Base-by-base conservation (phyloP, 768 basidiomycete genomes). In the Phlebiopsis flavidoalba region DNA sequence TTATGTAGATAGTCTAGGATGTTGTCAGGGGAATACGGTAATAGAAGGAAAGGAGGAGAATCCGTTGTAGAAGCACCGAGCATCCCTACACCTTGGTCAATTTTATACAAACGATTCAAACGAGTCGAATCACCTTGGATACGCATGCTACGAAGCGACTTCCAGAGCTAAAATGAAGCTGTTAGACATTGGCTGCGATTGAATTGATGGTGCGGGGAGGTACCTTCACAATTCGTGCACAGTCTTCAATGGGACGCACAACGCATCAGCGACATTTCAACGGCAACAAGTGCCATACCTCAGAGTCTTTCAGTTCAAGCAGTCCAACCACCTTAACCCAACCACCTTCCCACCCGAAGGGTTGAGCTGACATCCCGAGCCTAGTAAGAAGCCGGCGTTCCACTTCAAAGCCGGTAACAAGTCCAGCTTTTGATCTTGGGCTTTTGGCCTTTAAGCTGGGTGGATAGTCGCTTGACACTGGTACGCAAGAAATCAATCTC, bases 331-430 rank as follows among this genome's bases (percentile, higher is more conserved):
- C 19, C 54, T 55, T 45, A 7, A n/a, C 54, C 54, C 17, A 55
- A 37, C 54, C 54, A 55, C n/a, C 37, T 17, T 19, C 37, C 54
- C 14, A 55, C 54, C 8, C 37, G 54, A n/a, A 55, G 40, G 4
- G 54, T 55, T 19, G 54, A 55, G 37, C 54, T 45, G 12, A 45
- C 40, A 24, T 55, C 40, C n/a, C 33, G 53, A 43, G 14, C 40
- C 54, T 5, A 55, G 40, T 36, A 55, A 31, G 54, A 55, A 55
- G 8, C 54, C 54, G n/a, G 21, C 54, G 54, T n/a, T 55, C 54
- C 19, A 55, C 40, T 45, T 45, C 54, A 26, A 54, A 54, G 6
- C 53, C 53, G 10, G 53, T 55, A 14, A 43, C 37, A 12, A n/a
- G 40, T 45, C 54, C 40, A 43, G 54, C 54, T 45, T 21, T 55